Base-by-base conservation (phyloP, 495 filamentous ascomycete species). In the Hypoxylon subgilvum region DNA sequence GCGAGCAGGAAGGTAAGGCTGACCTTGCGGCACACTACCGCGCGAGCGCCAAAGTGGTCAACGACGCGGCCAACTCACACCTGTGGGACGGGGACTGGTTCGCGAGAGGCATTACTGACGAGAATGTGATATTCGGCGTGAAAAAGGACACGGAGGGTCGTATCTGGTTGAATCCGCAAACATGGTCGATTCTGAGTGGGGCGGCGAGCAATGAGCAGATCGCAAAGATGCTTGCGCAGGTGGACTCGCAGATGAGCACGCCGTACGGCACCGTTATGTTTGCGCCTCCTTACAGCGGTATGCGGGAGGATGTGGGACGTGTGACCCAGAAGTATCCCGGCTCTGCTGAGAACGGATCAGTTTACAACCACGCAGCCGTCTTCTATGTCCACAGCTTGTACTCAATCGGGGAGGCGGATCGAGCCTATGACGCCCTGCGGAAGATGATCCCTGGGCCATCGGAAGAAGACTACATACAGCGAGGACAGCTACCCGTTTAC, bases 271-370 rank as follows among this genome's bases (percentile, higher is more conserved):
- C 73, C 9, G 69, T 71, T 38, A 83, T 83, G 81, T 83, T 82
- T 63, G 76, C 69, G 3, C 81, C 81, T 9, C 73, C 79, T 4
- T 83, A 63, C 67, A 76, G 66, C 55, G 72, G 64, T 48, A 83
- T 83, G 80, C 79, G 81, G 47, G 81, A 83, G 67, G 79, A 83
- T 47, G 71, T 83, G n/a, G 81, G 81, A 14, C 79, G 81, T 31
- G 81, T 83, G 21, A 82, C 81, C 36, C 81, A 83, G 63, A 83
- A 83, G 65, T 79, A 77, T 40, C 75, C 78, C 12, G 81, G 81
- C 10, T 76, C 75, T n/a, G 81, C 75, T 10, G 81, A 83, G 68
- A 83, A 83, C 61, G 81, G 70, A 1, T 75, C 77, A 22, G 81
- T 83, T 6, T 83, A 83, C 63, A 83, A 83, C 70, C 81, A 83